Base-by-base conservation (phyloP, 805 yeast genomes). In the Hemisphaericaspora nanyangensis region DNA sequence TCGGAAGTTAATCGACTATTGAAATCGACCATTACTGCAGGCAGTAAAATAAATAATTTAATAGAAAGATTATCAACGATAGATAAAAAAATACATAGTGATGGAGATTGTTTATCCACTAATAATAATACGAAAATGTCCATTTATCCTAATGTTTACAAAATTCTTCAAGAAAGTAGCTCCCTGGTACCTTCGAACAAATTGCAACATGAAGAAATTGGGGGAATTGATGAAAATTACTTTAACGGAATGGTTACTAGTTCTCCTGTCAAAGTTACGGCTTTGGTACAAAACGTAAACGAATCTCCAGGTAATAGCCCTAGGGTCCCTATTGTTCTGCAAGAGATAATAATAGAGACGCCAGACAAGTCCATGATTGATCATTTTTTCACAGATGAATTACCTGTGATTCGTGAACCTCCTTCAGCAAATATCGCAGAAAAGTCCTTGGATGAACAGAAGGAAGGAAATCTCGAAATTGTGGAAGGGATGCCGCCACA, bases 11-110 rank as follows among this genome's bases (percentile, higher is more conserved):
- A 39, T 35, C 35, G 37, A 15, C 28, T 50, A 31, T 34, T 48
- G 15, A 46, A 43, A 12, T 17, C 27, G 19, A 31, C 52, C 27
- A 37, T 45, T 32, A 43, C 43, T 24, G 36, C 54, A 13, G 42
- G 54, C 16, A 38, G 29, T 7, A 39, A 45, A 28, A 42, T 56
- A 15, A 46, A 42, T 17, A 34, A 39, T 2, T 35, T 55, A 15
- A 35, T 48, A 5, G 37, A 31, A 10, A 39, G 38, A 26, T 39
- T 55, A 18, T 26, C 34, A 6, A 35, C 32, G 19, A 43, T 54
- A 13, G 54, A 50, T 17, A 37, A 35, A 29, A 36, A 31, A 12
- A 22, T 31, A 18, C 7, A 31, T 6, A 4, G 17, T n/a, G 37
- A 37, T 4, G 20, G 20, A 13, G 30, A 31, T 33, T 22, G 26